These are phyloP conservation scores for Tetragonia tetragonoides DNA, from an alignment of 148 eudicot genomes.

Conservation along the genomic window DNA sequence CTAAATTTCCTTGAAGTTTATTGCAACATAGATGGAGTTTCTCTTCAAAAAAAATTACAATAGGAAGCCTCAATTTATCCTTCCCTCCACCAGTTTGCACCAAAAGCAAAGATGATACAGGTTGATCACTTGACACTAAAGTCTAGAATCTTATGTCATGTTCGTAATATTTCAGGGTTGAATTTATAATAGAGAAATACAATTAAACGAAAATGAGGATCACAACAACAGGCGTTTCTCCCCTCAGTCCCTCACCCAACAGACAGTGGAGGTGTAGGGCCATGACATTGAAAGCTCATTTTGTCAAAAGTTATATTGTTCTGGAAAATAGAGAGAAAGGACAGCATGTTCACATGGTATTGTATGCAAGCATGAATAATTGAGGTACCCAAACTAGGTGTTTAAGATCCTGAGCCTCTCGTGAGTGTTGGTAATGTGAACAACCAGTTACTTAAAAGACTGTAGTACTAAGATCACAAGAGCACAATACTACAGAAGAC, in stretches of 20 bases:
- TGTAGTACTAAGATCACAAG: not conserved
- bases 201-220: not conserved
- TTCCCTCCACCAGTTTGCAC: not conserved
- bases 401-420: not conserved
- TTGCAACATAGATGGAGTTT: not conserved
- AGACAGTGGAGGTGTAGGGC: not conserved
- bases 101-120: not conserved
- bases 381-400: not conserved
- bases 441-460: not conserved
- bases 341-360: not conserved
- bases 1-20: not conserved
- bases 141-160: not conserved
- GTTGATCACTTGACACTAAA: not conserved
- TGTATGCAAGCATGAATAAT: not conserved
- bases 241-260: not conserved
- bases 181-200: not conserved
- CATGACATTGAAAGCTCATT: not conserved
- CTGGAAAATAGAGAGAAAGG: not conserved
- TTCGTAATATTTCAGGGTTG: not conserved
- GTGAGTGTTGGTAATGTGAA: not conserved
- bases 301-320: not conserved
- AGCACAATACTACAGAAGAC: not conserved
- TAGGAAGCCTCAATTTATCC: not conserved
- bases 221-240: not conserved
- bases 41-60: not conserved